Evolutionary conservation across 179 eudicot genomes (phyloP), one percentile per base, ranked within the genome.

Genomic region (Amaranthus tricolor): DNA sequence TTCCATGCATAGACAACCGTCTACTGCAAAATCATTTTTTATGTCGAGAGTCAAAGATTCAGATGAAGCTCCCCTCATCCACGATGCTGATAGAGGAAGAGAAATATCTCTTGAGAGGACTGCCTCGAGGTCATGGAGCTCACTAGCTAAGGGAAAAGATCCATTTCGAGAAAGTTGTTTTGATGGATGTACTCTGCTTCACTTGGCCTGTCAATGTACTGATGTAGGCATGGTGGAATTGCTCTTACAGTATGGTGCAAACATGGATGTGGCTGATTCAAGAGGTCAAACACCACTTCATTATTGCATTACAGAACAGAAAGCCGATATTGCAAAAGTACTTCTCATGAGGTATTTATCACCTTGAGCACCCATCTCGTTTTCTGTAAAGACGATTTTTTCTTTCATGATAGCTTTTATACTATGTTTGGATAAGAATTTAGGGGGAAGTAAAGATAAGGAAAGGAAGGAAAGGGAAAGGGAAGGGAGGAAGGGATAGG

Each of bases 191-290:
- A 85, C 94, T 51, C 82, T 91, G 78, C 94, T 93, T 80, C 98
- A 93, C 80, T 78, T 91, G 13, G 96, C 96, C 49, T 93, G 98
- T 82, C 96, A 88, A 79, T 81, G 79, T 75, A 80, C 93, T 70
- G 98, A 93, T 80, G 80, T 87, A 56, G 90, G 91, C 79, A 93
- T 91, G 98, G 90, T 93, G 40, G 98, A 93, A 86, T 81, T 93
- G 71, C 98, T 93, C 40, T 75, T 93, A 70, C 96, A 93, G 82
- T 87, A 91, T 74, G 93, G 98, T 60, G 96, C 98, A 74, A 82
- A 84, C 64, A 62, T 88, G 13, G 78, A 89, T 73, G 85, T 85
- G 57, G 73, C 85, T 70, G 98, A 93, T 76, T 82, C 88, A 24
- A 86, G 78, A 80, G 92, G 88, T 49, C 95, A 83, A 54, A 93